Evolutionary conservation across 129 eudicot species (phyloP).

Genomic region (Helianthus annuus): DNA sequence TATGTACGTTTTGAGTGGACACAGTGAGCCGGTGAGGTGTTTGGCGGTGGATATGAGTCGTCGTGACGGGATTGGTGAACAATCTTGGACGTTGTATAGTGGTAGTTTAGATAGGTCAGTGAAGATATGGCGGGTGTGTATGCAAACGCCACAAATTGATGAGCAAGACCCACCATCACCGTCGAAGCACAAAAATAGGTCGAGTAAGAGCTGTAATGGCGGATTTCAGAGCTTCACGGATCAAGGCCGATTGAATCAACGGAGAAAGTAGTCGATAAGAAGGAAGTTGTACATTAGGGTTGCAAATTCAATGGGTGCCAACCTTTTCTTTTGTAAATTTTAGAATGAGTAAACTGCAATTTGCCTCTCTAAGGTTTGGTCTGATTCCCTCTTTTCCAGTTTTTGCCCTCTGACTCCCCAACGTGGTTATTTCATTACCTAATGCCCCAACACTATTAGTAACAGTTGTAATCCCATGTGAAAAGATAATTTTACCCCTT

Average conservation of each 20-base stretch:
- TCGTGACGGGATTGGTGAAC: slow-evolving; percentile 16
- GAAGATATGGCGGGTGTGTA: slow-evolving; percentile 73
- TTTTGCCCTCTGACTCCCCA: no score
- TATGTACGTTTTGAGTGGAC: slow-evolving; percentile 67
- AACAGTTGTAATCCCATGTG: no score
- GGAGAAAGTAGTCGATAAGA: slow-evolving; percentile 18
- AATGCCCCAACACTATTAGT: no score
- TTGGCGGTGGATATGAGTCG: slow-evolving; percentile 48
- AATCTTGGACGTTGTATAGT: slow-evolving; percentile 54
- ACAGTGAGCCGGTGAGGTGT: slow-evolving; percentile 73
- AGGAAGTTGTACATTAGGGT: neutral
- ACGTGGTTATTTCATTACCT: no score
- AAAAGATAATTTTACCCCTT: no score
- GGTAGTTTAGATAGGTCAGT: slow-evolving; percentile 82
- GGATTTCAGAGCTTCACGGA: slow-evolving; percentile 24
- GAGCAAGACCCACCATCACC: slow-evolving; percentile 10
- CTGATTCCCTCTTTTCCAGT: no score
- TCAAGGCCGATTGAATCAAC: slow-evolving; percentile 24
- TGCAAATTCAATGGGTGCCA: no score
- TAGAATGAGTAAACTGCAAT: no score
- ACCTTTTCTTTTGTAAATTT: neutral
- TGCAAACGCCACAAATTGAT: neutral
- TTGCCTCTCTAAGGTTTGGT: no score
- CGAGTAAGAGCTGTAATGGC: slow-evolving; percentile 5
- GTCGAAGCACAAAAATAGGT: slow-evolving; percentile 16